Evolutionary conservation across 2,329 filamentous ascomycete species (phyloP), one percentile per base, ranked within the genome.

Genomic region (Magnaporthiopsis poae): DNA sequence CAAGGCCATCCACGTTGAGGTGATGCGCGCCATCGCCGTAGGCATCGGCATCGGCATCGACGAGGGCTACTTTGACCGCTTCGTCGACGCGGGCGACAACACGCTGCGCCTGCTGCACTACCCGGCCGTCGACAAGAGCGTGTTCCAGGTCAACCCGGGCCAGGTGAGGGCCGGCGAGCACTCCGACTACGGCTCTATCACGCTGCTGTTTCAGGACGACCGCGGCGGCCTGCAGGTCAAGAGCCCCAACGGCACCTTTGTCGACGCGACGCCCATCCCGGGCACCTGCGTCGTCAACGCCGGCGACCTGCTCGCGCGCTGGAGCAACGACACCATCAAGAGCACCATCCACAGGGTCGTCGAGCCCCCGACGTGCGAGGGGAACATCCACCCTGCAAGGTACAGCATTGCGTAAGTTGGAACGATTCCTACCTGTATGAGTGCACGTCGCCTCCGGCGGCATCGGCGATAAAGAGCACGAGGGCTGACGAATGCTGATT

Each of bases 321-420:
- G 92, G 93, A 91, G 90, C 69, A 97, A 97, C 73, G 91, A 96
- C 73, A 90, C 86, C 5, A 96, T 97, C 78, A 92, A 90, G 79
- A 94, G 90, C 74, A 97, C 93, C 4, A 86, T 92, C 68, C 93
- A 97, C 77, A 87, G 92, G 13, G 93, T 97, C 0, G 90, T 97
- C 5, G 90, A 96, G 78, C 93, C 93, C 1, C 90, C 91, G 0
- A 79, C 81, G 9, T 67, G 27, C 21, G 80, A 79, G 3, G 79
- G 78, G 9, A 82, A 82, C 21, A 78, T 80, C 59, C 89, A 96
- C 75, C 91, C 92, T 1, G 82, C 91, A 0, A 82, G 90, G 59
- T 97, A 97, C 74, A 94, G 90, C 72, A 89, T 97, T 74, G 93
- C 92, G 71, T 97, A 71, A 73, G 83, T 80, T 27, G 63, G 29